Evolutionary conservation across 805 yeast species (phyloP).

Genomic region (Metschnikowia matae): DNA sequence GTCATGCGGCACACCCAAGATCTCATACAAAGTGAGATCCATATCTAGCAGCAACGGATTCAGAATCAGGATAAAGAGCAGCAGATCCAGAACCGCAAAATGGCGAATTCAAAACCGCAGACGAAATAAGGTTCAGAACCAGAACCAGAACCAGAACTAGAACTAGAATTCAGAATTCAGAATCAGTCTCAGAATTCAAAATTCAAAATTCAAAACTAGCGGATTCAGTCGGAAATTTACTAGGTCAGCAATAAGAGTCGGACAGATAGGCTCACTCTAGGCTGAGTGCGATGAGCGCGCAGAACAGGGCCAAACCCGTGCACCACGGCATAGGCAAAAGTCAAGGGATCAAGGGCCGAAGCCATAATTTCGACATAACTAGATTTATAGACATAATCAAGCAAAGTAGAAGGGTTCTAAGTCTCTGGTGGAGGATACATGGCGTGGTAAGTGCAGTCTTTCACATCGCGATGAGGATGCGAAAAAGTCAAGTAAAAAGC

Average conservation of each 20-base stretch:
- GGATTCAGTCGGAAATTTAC: no score
- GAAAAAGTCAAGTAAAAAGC: constrained; percentile 4
- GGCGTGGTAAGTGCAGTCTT: constrained; percentile 3
- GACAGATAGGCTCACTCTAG: neutral
- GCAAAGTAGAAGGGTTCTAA: neutral
- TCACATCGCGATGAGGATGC: constrained; percentile 2
- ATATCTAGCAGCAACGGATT: neutral
- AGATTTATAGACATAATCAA: neutral
- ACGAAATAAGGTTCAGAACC: no score
- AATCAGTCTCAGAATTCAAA: no score
- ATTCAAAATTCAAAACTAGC: no score
- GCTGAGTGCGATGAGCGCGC: neutral
- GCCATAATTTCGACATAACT: neutral
- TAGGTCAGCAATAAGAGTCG: no score
- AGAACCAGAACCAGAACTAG: no score
- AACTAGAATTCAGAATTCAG: no score
- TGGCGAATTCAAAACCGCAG: no score
- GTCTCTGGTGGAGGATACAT: no score
- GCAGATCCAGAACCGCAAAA: no score
- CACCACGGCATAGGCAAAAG: neutral
- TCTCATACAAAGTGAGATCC: constrained; percentile 43
- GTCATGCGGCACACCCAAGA: constrained; percentile 47
- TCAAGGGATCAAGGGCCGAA: neutral
- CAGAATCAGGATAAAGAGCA: no score
- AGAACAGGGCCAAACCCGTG: neutral